Percentiles rank a stretch among this genome's conserved stretches.
Conservation (phyloP, 2,329 filamentous ascomycete genomes). For the Penicillium sp. region DNA sequence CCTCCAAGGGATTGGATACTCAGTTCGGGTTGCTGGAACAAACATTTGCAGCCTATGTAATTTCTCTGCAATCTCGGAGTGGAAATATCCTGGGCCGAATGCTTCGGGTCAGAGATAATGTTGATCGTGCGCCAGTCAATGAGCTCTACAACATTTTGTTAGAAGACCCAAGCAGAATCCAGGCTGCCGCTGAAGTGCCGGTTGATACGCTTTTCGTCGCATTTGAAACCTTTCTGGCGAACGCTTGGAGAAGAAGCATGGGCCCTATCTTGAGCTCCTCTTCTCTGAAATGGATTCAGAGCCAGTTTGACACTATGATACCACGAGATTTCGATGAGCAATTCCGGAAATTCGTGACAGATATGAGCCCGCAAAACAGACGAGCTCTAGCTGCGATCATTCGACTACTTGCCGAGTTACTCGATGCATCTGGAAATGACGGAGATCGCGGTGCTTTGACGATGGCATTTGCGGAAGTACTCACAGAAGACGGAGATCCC, state of each 20-base stretch:
- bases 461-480: slow-evolving; percentile 80
- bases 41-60: slow-evolving; percentile 78
- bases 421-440: slow-evolving; percentile 88
- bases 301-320: slow-evolving; percentile 44
- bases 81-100: slow-evolving; percentile 80
- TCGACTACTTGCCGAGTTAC: slow-evolving; percentile 79
- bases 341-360: slow-evolving; percentile 54
- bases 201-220: slow-evolving; percentile 86
- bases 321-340: slow-evolving; percentile 55
- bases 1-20: slow-evolving; percentile 57
- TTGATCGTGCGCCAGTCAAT: slow-evolving; percentile 79
- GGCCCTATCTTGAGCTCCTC: slow-evolving; percentile 76
- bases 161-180: slow-evolving; percentile 76
- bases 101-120: slow-evolving; percentile 66
- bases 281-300: slow-evolving; percentile 71
- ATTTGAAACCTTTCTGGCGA: slow-evolving; percentile 88
- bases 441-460: slow-evolving; percentile 86
- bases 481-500: slow-evolving; percentile 74
- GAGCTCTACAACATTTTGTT: slow-evolving; percentile 87
- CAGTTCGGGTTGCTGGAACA: slow-evolving; percentile 75
- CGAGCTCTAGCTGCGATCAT: slow-evolving; percentile 81
- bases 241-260: slow-evolving; percentile 86
- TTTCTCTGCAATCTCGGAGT: slow-evolving; percentile 79
- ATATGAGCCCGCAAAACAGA: slow-evolving; percentile 60
- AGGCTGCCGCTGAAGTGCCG: slow-evolving; percentile 70